These are phyloP conservation scores for Elongisporangium anandrum DNA, from an alignment of 352 stramenopile genomes.

Conservation along the genomic window DNA sequence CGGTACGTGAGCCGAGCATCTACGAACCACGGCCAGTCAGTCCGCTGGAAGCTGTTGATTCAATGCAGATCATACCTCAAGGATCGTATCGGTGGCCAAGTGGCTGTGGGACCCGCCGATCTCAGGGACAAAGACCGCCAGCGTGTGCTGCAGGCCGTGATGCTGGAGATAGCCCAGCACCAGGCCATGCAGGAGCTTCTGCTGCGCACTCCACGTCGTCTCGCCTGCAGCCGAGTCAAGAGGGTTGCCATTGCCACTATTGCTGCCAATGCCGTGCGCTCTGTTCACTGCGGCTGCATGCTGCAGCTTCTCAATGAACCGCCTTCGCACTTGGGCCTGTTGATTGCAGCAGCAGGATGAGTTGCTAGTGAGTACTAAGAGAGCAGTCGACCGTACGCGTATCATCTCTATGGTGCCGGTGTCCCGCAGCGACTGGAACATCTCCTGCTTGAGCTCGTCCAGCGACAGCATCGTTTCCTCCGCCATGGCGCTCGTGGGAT, in stretches of 20 bases:
- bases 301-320: conserved; percentile 71
- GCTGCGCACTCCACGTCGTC: conserved; percentile 21
- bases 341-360: background rate
- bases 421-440: conserved; percentile 68
- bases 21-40: conserved; percentile 5
- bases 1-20: conserved; percentile 29
- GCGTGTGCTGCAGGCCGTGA: conserved; percentile 49
- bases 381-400: conserved; percentile 23
- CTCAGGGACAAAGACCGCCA: conserved; percentile 68
- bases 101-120: conserved; percentile 42
- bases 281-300: conserved; percentile 17
- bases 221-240: conserved; percentile 5
- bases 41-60: background rate
- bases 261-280: background rate
- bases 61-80: conserved; percentile 17
- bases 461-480: conserved; percentile 39
- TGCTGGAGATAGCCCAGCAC: conserved; percentile 50
- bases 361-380: background rate
- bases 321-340: conserved; percentile 60
- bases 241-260: conserved; percentile 6
- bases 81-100: conserved; percentile 35
- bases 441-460: conserved; percentile 60
- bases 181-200: conserved; percentile 58
- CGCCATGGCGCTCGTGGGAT: background rate
- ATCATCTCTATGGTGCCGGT: conserved; percentile 59